Conservation (phyloP, 73 alveolate genomes). For the Durusdinium trenchii region DNA sequence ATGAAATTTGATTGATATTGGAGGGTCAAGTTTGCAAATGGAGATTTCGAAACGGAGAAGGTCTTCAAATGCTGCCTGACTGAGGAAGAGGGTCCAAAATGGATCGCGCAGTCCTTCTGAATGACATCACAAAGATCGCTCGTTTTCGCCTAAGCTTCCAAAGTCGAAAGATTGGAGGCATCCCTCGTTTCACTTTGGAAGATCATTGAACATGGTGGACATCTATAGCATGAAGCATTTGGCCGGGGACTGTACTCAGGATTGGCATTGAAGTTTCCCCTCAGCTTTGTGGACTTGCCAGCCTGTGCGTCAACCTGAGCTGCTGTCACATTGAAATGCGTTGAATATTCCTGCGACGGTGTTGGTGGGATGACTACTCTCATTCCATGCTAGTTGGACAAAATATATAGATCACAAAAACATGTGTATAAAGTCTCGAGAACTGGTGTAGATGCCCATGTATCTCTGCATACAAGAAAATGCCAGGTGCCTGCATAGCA, state of each 20-base stretch:
- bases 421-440: too few relatives aligned
- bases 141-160: neutral
- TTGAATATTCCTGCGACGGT: too few relatives aligned
- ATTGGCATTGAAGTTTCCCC: conserved; percentile 75
- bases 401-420: too few relatives aligned
- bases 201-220: neutral
- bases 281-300: conserved; percentile 83
- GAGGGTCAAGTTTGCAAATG: neutral
- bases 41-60: neutral
- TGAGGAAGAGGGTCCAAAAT: conserved; percentile 48
- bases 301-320: conserved; percentile 45
- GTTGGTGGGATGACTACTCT: too few relatives aligned
- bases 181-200: neutral
- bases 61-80: neutral
- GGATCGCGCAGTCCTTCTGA: conserved; percentile 69
- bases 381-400: too few relatives aligned
- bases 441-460: too few relatives aligned
- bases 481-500: neutral
- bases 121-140: conserved; percentile 80
- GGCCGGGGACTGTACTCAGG: neutral
- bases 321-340: too few relatives aligned
- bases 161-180: too few relatives aligned
- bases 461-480: neutral
- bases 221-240: neutral
- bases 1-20: neutral